These are phyloP conservation scores for Aspergillus jensenii DNA, from an alignment of 2,329 filamentous ascomycete species.

Conservation along the genomic window DNA sequence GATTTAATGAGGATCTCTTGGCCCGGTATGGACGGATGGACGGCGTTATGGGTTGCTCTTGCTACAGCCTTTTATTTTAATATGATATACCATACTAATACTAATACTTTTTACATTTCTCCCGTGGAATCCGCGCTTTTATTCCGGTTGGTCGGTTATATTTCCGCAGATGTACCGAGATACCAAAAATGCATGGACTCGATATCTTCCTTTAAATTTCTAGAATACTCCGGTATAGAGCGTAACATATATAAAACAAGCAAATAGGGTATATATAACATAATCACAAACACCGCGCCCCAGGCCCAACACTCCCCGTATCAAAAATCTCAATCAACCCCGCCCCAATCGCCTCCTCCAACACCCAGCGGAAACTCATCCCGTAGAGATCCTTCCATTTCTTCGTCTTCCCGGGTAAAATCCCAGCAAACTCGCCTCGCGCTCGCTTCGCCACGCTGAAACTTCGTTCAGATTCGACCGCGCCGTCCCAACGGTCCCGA, in stretches of 20 bases:
- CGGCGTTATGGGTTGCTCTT: not conserved
- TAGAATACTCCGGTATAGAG: not conserved
- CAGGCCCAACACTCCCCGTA: slow-evolving; percentile 61
- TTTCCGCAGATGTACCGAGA: too few relatives aligned
- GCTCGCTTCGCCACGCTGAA: slow-evolving; percentile 52
- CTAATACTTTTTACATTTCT: not conserved
- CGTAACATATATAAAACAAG: not conserved
- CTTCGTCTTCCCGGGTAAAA: slow-evolving; percentile 59
- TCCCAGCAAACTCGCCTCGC: slow-evolving; percentile 56
- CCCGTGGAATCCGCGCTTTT: not conserved
- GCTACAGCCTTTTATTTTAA: not conserved
- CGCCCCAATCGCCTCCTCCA: slow-evolving; percentile 61
- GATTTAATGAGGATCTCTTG: not conserved
- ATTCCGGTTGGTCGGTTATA: not conserved
- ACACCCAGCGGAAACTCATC: slow-evolving; percentile 59
- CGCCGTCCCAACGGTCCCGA: slow-evolving; percentile 64
- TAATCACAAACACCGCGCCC: slow-evolving; percentile 43
- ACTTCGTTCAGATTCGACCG: slow-evolving; percentile 47
- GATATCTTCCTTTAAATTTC: not conserved
- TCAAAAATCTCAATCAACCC: slow-evolving; percentile 63
- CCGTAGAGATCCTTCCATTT: slow-evolving; percentile 64
- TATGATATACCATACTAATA: not conserved
- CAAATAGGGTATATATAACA: not conserved
- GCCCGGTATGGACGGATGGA: not conserved
- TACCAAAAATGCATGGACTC: too few relatives aligned